Conservation (phyloP, 768 basidiomycete genomes). For the Strobilomyces dryophilus region DNA sequence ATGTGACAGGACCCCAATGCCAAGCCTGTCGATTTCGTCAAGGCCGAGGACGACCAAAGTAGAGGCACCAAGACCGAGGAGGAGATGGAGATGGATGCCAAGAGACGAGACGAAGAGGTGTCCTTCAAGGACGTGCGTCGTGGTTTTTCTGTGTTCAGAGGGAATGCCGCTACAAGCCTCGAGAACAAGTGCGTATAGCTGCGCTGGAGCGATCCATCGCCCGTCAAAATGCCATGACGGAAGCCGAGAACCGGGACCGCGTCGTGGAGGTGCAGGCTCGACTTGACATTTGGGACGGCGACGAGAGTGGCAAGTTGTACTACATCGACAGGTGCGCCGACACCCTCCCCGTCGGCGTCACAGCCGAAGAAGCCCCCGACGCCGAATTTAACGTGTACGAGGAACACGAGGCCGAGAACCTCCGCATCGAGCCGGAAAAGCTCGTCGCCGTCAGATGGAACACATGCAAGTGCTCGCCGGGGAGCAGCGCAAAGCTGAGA, state of each 20-base stretch:
- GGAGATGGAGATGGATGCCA: no score
- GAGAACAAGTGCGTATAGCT: no score
- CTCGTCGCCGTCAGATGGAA: slow-evolving; percentile 95
- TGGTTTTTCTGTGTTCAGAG: no score
- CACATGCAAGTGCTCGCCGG: slow-evolving; percentile 91
- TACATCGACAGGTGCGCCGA: slow-evolving; percentile 78
- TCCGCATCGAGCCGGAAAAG: slow-evolving; percentile 86
- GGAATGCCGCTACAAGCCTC: no score
- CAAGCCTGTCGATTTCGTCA: no score
- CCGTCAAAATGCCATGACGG: slow-evolving; percentile 64
- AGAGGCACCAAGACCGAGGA: no score
- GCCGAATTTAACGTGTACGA: slow-evolving; percentile 78
- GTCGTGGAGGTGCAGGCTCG: slow-evolving; percentile 75
- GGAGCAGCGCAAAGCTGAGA: slow-evolving; percentile 86
- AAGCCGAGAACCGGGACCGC: slow-evolving; percentile 76
- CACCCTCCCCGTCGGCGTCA: slow-evolving; percentile 36
- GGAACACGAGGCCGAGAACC: slow-evolving; percentile 80
- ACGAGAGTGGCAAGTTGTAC: slow-evolving; percentile 89
- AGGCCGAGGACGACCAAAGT: no score
- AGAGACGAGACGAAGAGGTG: no score
- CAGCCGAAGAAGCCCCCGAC: slow-evolving; percentile 80
- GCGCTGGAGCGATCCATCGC: slow-evolving; percentile 42
- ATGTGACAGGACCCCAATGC: no score
- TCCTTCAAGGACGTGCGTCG: no score
- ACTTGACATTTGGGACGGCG: slow-evolving; percentile 89